These are phyloP conservation scores for Ophiocordyceps camponoti-floridani DNA, from an alignment of 2,329 filamentous ascomycete genomes.

Conservation along the genomic window DNA sequence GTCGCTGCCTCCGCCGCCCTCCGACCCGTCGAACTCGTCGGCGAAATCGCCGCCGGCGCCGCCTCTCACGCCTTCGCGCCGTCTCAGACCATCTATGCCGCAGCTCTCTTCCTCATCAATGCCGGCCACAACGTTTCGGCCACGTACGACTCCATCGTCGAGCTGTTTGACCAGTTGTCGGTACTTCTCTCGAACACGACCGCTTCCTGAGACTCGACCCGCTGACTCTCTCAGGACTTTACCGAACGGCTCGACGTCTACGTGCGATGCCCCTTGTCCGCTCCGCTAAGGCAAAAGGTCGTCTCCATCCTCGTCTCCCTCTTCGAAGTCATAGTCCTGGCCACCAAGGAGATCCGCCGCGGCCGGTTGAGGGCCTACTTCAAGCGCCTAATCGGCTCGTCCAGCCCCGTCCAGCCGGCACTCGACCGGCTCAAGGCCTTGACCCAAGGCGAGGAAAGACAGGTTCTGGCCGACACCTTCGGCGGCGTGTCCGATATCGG, in stretches of 20 bases:
- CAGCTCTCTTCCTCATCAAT: constrained; percentile 22
- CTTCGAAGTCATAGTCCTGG: constrained; percentile 25
- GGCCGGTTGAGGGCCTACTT: constrained; percentile 23
- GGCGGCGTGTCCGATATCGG: constrained; percentile 17
- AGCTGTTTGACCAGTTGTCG: constrained; percentile 22
- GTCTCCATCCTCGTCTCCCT: constrained; percentile 22
- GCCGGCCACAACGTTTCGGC: constrained; percentile 25
- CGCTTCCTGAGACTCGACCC: neutral
- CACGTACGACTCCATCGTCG: constrained; percentile 25
- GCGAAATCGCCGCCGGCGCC: constrained; percentile 17
- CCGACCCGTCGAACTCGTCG: constrained; percentile 20
- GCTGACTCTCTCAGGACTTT: constrained; percentile 15
- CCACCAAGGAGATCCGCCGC: constrained; percentile 20
- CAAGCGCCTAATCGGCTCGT: constrained; percentile 19
- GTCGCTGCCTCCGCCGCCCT: constrained; percentile 13
- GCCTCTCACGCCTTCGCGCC: constrained; percentile 21
- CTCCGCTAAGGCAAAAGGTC: constrained; percentile 19
- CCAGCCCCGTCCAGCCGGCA: constrained; percentile 19
- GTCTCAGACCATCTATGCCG: constrained; percentile 21
- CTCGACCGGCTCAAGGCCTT: constrained; percentile 21
- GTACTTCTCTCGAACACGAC: constrained; percentile 5
- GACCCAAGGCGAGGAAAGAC: constrained; percentile 20
- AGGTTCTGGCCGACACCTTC: constrained; percentile 26
- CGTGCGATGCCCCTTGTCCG: constrained; percentile 17
- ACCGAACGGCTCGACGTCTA: constrained; percentile 23